Percentiles rank a stretch among this genome's conserved stretches.
phyloP scores from a whole-genome alignment of 2,329 filamentous ascomycete genomes.

The Blastomyces percursus region DNA sequence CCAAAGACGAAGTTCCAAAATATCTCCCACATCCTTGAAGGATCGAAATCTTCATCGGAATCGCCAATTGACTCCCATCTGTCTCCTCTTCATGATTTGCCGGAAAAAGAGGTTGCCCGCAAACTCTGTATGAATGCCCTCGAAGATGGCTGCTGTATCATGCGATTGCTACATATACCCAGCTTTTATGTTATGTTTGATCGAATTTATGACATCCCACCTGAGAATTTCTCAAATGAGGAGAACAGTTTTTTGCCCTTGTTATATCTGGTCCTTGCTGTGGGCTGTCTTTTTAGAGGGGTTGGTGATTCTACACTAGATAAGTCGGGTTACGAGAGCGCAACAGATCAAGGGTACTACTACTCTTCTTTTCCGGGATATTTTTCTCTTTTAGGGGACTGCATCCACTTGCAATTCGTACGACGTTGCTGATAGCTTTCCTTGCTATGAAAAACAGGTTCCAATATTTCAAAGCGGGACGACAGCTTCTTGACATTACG shows the following conservation, averaged over 20 bases:
- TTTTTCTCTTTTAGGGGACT: not conserved
- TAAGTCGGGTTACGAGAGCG: slow-evolving; percentile 37
- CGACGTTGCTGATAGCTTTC: slow-evolving; percentile 10
- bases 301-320: slow-evolving; percentile 42
- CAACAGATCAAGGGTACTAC: slow-evolving; percentile 45
- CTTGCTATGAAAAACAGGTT: slow-evolving; percentile 40
- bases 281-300: slow-evolving; percentile 62
- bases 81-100: slow-evolving; percentile 55
- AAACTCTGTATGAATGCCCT: slow-evolving; percentile 49
- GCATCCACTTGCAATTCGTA: not conserved
- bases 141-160: slow-evolving; percentile 51
- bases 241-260: slow-evolving; percentile 61
- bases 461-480: slow-evolving; percentile 61
- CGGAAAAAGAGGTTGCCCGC: slow-evolving; percentile 48
- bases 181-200: slow-evolving; percentile 70
- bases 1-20: slow-evolving; percentile 39
- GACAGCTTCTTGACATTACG: slow-evolving; percentile 50
- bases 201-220: slow-evolving; percentile 59
- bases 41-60: slow-evolving; percentile 52
- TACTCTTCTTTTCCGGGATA: not conserved
- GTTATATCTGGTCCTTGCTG: slow-evolving; percentile 57
- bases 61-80: slow-evolving; percentile 51
- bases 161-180: slow-evolving; percentile 69
- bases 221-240: slow-evolving; percentile 51
- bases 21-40: slow-evolving; percentile 54